Base-by-base conservation (phyloP, 352 stramenopile species). In the Aphanomyces invadans region DNA sequence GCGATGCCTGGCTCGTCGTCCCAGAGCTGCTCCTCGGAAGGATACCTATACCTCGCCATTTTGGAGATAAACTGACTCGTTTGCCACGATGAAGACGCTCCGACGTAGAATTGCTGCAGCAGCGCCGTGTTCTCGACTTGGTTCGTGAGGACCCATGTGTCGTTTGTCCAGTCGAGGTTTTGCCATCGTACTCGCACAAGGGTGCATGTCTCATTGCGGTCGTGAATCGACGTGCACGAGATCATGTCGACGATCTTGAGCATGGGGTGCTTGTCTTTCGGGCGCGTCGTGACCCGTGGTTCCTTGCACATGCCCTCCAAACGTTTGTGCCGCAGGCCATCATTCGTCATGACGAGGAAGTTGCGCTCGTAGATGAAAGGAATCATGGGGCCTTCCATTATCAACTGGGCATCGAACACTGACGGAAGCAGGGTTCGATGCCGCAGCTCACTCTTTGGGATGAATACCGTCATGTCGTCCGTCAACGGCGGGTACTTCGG, bases 91-190 rank as follows among this genome's bases (percentile, higher is more conserved):
- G 28, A 33, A n/a, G 54, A 17, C 21, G 33, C 54, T 19, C 38
- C 60, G 19, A 67, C n/a, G 49, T 59, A 67, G 38, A 67, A 51
- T 28, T 67, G 11, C 45, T 67, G 60, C 19, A 67, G 21, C 33
- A 67, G 48, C 10, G 32, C 25, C 7, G 28, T 31, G 33, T 56
- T 31, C 17, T 31, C 7, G 33, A 67, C 26, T 11, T 39, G 38
- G 2, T 26, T 15, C 42, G 54, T 11, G n/a, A 57, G 38, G 9
- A 67, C 26, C 60, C 60, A 67, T 21, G 60, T 59, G 33, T 67
- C 42, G 17, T 28, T 26, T 15, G 21, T 2, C 17, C 11, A 17
- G 19, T 17, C 9, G 2, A 32, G 7, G 46, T 46, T 19, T 12
- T 29, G 3, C 60, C 60, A 67, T 31, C 48, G 42, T 4, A 67